Evolutionary conservation across 768 basidiomycete genomes (phyloP).

Genomic region (Lactarius deliciosus): DNA sequence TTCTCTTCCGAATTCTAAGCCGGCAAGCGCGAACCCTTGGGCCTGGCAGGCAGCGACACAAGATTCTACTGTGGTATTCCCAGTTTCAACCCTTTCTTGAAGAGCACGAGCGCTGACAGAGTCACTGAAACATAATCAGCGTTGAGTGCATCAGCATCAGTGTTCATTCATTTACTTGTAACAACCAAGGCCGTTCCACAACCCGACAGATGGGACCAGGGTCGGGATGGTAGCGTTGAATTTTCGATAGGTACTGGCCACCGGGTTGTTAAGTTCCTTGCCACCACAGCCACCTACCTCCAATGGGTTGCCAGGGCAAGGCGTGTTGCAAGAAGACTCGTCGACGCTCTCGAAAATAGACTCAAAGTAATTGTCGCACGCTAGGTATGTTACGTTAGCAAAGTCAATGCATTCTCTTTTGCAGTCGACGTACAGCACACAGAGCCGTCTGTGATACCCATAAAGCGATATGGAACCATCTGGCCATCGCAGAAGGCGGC

Average conservation of each 20-base stretch:
- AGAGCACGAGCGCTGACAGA: constrained; percentile 37
- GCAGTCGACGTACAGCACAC: constrained; percentile 50
- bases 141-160: too few species aligned
- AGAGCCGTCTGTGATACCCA: constrained; percentile 65
- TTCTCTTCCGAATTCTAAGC: constrained; percentile 40
- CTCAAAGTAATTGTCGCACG: constrained; percentile 35
- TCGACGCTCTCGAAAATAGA: constrained; percentile 48
- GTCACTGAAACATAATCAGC: constrained; percentile 34
- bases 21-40: constrained; percentile 68
- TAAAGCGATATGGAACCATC: constrained; percentile 50
- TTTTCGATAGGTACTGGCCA: constrained; percentile 55
- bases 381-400: neutral
- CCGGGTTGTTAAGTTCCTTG: constrained; percentile 24
- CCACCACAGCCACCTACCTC: constrained; percentile 60
- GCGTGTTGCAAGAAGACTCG: constrained; percentile 46
- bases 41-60: constrained; percentile 67
- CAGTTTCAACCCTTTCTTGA: constrained; percentile 35
- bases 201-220: constrained; percentile 53
- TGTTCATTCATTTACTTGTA: constrained; percentile 50
- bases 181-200: constrained; percentile 72
- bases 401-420: neutral
- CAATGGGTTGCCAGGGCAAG: constrained; percentile 55
- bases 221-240: constrained; percentile 51
- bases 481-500: constrained; percentile 44
- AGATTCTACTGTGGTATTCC: constrained; percentile 59